Percentiles rank a stretch among this genome's conserved stretches.
phyloP scores from a whole-genome alignment of 192 early-diverging fungal genomes.

The Irineochytrium annulatum region DNA sequence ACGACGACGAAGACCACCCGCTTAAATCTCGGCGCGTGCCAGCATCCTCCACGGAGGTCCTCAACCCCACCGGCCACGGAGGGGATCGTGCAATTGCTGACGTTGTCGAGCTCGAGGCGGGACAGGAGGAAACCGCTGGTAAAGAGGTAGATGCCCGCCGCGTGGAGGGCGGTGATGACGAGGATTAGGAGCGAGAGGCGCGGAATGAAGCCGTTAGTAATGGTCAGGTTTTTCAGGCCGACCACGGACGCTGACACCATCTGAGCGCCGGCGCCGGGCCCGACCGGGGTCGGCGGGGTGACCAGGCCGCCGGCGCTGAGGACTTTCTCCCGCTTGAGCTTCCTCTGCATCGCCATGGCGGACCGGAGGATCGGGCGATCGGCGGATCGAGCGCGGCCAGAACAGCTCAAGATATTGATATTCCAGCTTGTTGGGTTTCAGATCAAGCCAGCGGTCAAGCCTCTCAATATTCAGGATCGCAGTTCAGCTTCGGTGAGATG shows the following conservation, averaged over 20 bases:
- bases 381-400: too few relatives aligned
- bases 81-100: not conserved
- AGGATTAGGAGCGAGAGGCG: constrained; percentile 17
- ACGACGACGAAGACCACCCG: constrained; percentile 42
- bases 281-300: too few relatives aligned
- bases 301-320: too few relatives aligned
- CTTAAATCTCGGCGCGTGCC: constrained; percentile 26
- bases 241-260: not conserved
- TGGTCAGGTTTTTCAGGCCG: not conserved
- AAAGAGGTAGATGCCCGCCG: constrained; percentile 20
- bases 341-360: too few relatives aligned
- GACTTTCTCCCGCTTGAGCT: too few relatives aligned
- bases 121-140: constrained; percentile 34
- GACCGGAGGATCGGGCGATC: too few relatives aligned
- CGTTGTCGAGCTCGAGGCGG: constrained; percentile 33
- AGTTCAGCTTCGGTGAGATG: too few relatives aligned
- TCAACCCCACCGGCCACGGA: not conserved
- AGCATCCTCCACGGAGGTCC: constrained; percentile 10
- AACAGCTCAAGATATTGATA: too few relatives aligned
- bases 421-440: too few relatives aligned
- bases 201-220: constrained; percentile 15
- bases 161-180: constrained; percentile 19
- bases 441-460: too few relatives aligned
- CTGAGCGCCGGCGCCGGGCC: not conserved
- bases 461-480: too few relatives aligned